Base-by-base conservation (phyloP, 805 yeast genomes). In the Dipodascopsis tothii region DNA sequence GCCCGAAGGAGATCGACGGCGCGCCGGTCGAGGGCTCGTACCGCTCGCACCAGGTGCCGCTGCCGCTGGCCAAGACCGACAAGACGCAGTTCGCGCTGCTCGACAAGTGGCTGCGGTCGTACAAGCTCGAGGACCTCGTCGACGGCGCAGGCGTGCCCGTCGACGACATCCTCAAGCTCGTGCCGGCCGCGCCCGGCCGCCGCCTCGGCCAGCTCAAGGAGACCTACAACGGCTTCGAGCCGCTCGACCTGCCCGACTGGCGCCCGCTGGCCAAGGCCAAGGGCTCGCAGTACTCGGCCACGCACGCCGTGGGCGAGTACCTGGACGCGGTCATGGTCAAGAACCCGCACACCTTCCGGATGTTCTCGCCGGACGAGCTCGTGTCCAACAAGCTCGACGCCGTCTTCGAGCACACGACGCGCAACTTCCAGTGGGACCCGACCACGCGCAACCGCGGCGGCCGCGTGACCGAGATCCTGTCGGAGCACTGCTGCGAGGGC, bases 41-140 rank as follows among this genome's bases (percentile, higher is more conserved):
- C 46, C 55, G 40, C 45, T 44, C 55, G 17, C 55, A 51, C 28
- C 55, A 51, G 46, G 53, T 51, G n/a, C 55, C 55, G 6, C 42
- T 51, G 16, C 53, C 53, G 4, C 39, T 30, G 23, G 55, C 51
- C 21, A 45, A 45, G 41, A 48, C 51, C 21, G 43, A 52, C 37
- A 11, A 22, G 9, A 34, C 9, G 20, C 53, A 52, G 45, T 47
- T 51, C 34, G 46, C 23, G 17, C 30, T 51, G 20, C 48, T 52
- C 23, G 40, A 45, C 39, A 33, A 38, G 7, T 52, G 56, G 56
- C 45, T 51, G 20, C 5, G 9, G 21, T 45, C 51, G n/a, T 51
- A 51, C 33, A 38, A 34, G 9, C 41, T 32, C 39, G 44, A 48
- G 30, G 37, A 40, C n/a, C 47, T 51, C 23, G 39, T 51, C 25